These are phyloP conservation scores for Cladosporium sp. DNA, from an alignment of 2,329 filamentous ascomycete species.

Conservation along the genomic window DNA sequence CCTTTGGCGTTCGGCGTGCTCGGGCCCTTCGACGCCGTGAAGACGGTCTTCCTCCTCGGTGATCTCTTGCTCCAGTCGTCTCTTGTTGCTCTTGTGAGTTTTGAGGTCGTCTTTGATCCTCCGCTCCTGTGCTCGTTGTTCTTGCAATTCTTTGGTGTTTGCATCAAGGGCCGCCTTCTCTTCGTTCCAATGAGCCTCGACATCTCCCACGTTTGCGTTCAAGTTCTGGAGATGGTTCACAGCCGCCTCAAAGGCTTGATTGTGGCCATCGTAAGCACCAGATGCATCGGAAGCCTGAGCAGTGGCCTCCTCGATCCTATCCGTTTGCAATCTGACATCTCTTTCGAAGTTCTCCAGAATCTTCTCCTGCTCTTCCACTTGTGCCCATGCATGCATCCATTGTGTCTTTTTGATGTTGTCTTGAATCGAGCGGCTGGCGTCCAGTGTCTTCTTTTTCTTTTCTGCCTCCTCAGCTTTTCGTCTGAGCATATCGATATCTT, in stretches of 20 bases:
- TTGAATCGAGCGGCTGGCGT: slow-evolving; percentile 62
- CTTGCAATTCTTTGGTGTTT: slow-evolving; percentile 23
- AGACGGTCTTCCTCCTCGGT: slow-evolving; percentile 57
- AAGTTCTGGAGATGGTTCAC: slow-evolving; percentile 31
- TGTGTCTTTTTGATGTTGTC: slow-evolving; percentile 55
- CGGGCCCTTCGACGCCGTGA: slow-evolving; percentile 59
- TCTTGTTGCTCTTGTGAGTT: slow-evolving; percentile 42
- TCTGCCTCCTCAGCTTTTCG: slow-evolving; percentile 57
- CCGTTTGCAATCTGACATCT: slow-evolving; percentile 33
- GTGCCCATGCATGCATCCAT: slow-evolving; percentile 76
- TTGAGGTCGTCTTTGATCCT: slow-evolving; percentile 58
- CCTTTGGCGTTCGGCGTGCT: slow-evolving; percentile 56
- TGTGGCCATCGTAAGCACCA: slow-evolving; percentile 40
- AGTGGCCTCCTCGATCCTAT: slow-evolving; percentile 47
- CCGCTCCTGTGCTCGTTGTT: slow-evolving; percentile 53
- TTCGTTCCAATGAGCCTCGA: slow-evolving; percentile 44
- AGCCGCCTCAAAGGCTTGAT: slow-evolving; percentile 36
- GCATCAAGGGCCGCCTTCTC: slow-evolving; percentile 50
- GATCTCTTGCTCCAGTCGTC: slow-evolving; percentile 43
- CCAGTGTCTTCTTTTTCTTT: slow-evolving; percentile 59
- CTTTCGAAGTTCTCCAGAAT: slow-evolving; percentile 25
- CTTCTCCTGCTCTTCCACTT: slow-evolving; percentile 71
- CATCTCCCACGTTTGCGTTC: slow-evolving; percentile 35
- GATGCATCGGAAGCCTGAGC: slow-evolving; percentile 41
- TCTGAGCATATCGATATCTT: slow-evolving; percentile 60